Conservation (phyloP, 2,329 filamentous ascomycete genomes). For the Arthrobotrys musiformis region DNA sequence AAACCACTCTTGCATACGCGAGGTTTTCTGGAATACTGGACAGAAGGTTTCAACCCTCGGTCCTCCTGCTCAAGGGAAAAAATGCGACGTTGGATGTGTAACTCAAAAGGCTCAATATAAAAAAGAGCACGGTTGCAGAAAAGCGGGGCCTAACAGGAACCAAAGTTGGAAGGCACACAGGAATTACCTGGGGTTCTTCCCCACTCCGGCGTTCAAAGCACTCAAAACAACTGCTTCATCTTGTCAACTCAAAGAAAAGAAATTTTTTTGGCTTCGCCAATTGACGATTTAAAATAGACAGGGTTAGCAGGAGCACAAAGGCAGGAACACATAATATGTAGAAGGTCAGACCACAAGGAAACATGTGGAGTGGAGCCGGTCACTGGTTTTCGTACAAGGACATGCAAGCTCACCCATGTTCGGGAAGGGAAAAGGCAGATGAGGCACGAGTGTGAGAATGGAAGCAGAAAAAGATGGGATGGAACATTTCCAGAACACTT, state of each 20-base stretch:
- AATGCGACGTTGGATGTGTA: constrained; percentile 40
- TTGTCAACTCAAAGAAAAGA: not conserved
- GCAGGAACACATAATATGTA: constrained; percentile 20
- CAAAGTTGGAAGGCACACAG: constrained; percentile 42
- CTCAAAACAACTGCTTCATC: constrained; percentile 9
- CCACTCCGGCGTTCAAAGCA: not conserved
- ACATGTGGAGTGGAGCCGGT: constrained; percentile 12
- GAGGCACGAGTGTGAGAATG: constrained; percentile 19
- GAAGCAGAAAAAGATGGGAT: constrained; percentile 48
- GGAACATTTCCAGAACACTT: constrained; percentile 56
- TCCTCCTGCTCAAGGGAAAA: not conserved
- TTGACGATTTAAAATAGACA: constrained; percentile 29
- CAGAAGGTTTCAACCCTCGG: constrained; percentile 25
- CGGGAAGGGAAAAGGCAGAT: constrained; percentile 23
- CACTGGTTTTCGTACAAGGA: constrained; percentile 19
- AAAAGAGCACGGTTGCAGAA: constrained; percentile 40
- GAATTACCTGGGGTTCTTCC: constrained; percentile 8
- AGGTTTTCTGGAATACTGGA: constrained; percentile 48
- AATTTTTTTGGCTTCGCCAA: not conserved
- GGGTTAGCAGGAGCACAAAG: constrained; percentile 37
- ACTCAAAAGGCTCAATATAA: constrained; percentile 31
- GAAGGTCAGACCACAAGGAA: constrained; percentile 42
- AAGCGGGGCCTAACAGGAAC: constrained; percentile 39
- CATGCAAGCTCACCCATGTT: constrained; percentile 25
- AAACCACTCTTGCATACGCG: constrained; percentile 50